These are phyloP conservation scores for Cryphonectria nitschkei DNA, from an alignment of 2,329 filamentous ascomycete species.

Conservation along the genomic window DNA sequence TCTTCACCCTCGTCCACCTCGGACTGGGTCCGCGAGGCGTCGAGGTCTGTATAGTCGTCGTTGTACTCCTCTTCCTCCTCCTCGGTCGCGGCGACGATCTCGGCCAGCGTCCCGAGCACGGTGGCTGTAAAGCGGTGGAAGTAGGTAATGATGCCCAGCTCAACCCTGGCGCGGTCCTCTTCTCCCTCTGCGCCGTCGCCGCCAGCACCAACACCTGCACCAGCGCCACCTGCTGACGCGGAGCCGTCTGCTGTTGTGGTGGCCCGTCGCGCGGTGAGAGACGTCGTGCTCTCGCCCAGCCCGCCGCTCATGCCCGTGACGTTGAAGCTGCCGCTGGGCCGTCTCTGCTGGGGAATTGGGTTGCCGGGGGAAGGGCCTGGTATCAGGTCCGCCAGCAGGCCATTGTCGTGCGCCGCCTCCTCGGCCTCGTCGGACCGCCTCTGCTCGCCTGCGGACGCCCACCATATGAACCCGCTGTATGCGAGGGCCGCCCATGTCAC, in stretches of 20 bases:
- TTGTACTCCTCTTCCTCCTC: background rate
- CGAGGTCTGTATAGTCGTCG: slow-evolving; percentile 40
- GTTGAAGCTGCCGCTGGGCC: slow-evolving; percentile 29
- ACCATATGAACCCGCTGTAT: slow-evolving; percentile 87
- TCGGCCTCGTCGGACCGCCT: slow-evolving; percentile 63
- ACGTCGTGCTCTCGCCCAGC: slow-evolving; percentile 50
- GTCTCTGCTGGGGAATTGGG: slow-evolving; percentile 14
- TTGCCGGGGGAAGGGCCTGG: slow-evolving; percentile 36
- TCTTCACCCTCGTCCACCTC: slow-evolving; percentile 35
- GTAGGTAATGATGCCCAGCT: slow-evolving; percentile 77
- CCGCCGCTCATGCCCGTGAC: slow-evolving; percentile 38
- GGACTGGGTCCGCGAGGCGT: slow-evolving; percentile 40
- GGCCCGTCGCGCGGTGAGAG: slow-evolving; percentile 44
- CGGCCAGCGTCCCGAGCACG: slow-evolving; percentile 64
- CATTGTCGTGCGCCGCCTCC: slow-evolving; percentile 57
- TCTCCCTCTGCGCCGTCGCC: slow-evolving; percentile 36
- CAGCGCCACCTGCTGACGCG: slow-evolving; percentile 26
- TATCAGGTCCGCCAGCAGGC: slow-evolving; percentile 58
- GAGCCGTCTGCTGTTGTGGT: slow-evolving; percentile 20
- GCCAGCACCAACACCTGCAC: too few relatives aligned
- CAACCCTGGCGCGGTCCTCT: slow-evolving; percentile 55
- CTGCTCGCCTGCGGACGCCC: slow-evolving; percentile 81
- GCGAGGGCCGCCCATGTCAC: slow-evolving; percentile 73
- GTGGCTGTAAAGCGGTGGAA: slow-evolving; percentile 76
- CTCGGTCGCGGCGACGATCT: slow-evolving; percentile 57